Evolutionary conservation across 768 basidiomycete genomes (phyloP), one percentile per base, ranked within the genome.

Genomic region (Hygrophorus pudorinus): DNA sequence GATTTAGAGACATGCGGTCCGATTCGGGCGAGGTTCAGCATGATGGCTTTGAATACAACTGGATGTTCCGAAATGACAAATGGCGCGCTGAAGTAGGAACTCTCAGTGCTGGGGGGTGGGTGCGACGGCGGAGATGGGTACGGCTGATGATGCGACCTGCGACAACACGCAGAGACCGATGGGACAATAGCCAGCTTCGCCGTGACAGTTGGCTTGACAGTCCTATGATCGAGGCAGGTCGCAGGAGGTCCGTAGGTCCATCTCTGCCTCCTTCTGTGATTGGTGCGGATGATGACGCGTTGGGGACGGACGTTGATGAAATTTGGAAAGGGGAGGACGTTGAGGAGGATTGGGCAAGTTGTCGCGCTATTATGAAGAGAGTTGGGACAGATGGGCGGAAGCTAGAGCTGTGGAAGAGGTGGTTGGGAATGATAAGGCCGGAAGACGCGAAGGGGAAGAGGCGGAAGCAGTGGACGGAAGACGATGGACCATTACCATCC

Each of bases 1-100:
- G 24, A 24, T 24, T 24, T 24, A 24, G 24, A 46, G 87, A 90
- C 64, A 89, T 90, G 86, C 82, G 81, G 33, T 75, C 78, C 21
- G 78, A 84, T 51, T 65, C 66, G 17, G 83, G 84, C 41, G 74
- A 81, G 53, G 81, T 87, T 2, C 83, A 87, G 52, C 73, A 82
- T 51, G 85, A 88, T 52, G 86, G 86, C 41, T 90, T 87, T 53
- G 84, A 90, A 60, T 90, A 89, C 62, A 89, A 87, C 56, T 86
- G 81, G 76, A 58, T 66, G 48, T 91, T 90, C 52, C 75, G 82
- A 13, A 59, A 64, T 28, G 70, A 73, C 39, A 60, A 77, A 38
- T 91, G 87, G 87, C 71, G 75, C 13, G 64, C 83, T 0, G 63
- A 72, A 41, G 68, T 79, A 1, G 82, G 85, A 7, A 53, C 64